These are phyloP conservation scores for Talaromyces sp. DNA, from an alignment of 2,329 filamentous ascomycete species.

Conservation along the genomic window DNA sequence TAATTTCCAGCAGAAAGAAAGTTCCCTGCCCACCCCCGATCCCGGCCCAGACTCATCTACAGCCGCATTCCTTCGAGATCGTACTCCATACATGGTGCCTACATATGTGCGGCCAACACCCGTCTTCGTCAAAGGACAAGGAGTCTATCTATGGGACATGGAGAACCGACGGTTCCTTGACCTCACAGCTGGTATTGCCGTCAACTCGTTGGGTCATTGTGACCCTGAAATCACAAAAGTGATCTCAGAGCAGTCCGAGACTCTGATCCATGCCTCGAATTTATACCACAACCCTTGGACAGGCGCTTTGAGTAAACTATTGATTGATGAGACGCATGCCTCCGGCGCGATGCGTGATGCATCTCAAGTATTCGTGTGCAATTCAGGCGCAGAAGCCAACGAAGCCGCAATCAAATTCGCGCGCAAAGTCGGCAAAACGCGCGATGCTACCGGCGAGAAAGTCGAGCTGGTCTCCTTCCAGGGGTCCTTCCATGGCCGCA, in stretches of 20 bases:
- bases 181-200: slow-evolving; percentile 92
- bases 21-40: slow-evolving; percentile 64
- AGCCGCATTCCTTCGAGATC: slow-evolving; percentile 67
- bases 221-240: slow-evolving; percentile 74
- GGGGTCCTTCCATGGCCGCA: slow-evolving; percentile 91
- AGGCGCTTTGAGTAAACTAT: slow-evolving; percentile 76
- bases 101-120: slow-evolving; percentile 89
- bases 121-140: slow-evolving; percentile 83
- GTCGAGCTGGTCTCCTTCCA: slow-evolving; percentile 85
- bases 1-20: slow-evolving; percentile 41
- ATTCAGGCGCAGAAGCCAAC: slow-evolving; percentile 95
- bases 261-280: slow-evolving; percentile 87
- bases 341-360: slow-evolving; percentile 80
- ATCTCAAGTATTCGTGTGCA: slow-evolving; percentile 82
- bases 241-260: slow-evolving; percentile 72
- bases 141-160: slow-evolving; percentile 84
- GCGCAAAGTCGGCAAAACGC: slow-evolving; percentile 77
- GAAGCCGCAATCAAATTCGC: slow-evolving; percentile 97
- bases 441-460: slow-evolving; percentile 70
- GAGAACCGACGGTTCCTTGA: slow-evolving; percentile 89
- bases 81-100: slow-evolving; percentile 86
- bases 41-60: slow-evolving; percentile 71
- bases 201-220: slow-evolving; percentile 88
- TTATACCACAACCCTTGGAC: slow-evolving; percentile 98
- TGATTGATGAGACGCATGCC: slow-evolving; percentile 75